phyloP scores from a whole-genome alignment of 306 rosid genomes.

The Crotalaria pallida region DNA sequence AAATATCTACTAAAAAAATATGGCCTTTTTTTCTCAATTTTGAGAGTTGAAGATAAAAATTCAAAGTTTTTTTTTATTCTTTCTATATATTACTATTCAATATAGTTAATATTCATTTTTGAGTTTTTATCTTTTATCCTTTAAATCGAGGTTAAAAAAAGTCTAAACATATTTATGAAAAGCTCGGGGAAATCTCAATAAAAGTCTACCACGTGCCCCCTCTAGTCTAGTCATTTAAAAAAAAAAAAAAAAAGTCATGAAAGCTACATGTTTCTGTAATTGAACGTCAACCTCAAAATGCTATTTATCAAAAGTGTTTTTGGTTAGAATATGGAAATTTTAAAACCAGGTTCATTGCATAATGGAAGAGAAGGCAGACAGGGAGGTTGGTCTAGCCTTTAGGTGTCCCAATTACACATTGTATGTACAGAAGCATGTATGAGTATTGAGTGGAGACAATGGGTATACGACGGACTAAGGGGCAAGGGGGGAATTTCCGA shows the following conservation, averaged over 20 bases:
- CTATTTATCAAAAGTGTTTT: neutral
- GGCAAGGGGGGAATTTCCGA: neutral
- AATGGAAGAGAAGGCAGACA: neutral
- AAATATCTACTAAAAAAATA: too few species aligned
- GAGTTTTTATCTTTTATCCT: too few species aligned
- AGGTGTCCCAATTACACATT: neutral
- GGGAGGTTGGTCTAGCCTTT: neutral
- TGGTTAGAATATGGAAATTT: neutral
- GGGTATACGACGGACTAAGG: neutral
- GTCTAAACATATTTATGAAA: too few species aligned
- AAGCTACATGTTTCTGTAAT: neutral
- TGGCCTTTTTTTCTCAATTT: too few species aligned
- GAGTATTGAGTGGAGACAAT: neutral
- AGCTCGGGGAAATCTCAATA: neutral
- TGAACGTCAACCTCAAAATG: neutral
- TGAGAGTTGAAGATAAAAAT: too few species aligned
- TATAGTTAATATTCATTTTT: too few species aligned
- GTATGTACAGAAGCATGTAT: neutral
- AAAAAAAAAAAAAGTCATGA: conserved; percentile 16
- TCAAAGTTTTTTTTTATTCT: too few species aligned
- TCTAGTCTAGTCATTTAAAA: neutral
- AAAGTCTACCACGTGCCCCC: neutral
- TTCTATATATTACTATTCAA: too few species aligned
- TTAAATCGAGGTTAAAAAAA: too few species aligned
- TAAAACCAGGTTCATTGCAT: conserved; percentile 8